Evolutionary conservation across 2,329 filamentous ascomycete genomes (phyloP).

Genomic region (Fusarium tuaranense): DNA sequence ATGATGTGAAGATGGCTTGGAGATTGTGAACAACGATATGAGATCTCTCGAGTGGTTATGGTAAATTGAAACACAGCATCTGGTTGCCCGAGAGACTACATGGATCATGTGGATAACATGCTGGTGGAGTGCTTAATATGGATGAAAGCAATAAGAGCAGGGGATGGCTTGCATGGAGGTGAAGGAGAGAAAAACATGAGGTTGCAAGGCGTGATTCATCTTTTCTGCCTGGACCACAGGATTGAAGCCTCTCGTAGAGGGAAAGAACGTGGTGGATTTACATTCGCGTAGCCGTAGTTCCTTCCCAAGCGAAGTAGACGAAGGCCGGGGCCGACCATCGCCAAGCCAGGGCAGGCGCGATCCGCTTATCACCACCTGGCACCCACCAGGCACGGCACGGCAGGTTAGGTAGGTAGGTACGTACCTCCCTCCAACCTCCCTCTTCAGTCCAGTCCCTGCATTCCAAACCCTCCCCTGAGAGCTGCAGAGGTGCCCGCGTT

Average conservation of each 20-base stretch:
- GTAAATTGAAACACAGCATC: slow-evolving; percentile 31
- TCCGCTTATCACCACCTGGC: neutral
- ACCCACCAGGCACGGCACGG: neutral
- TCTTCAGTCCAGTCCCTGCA: slow-evolving; percentile 38
- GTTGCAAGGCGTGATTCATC: neutral
- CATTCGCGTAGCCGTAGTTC: neutral
- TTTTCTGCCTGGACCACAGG: slow-evolving; percentile 8
- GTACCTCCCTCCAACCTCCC: slow-evolving; percentile 29
- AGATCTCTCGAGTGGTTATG: slow-evolving; percentile 21
- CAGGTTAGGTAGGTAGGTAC: neutral
- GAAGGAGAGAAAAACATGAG: slow-evolving; percentile 1
- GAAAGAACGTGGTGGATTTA: slow-evolving; percentile 15
- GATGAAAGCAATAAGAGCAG: slow-evolving; percentile 15
- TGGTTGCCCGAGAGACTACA: slow-evolving; percentile 42
- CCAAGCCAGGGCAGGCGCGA: slow-evolving; percentile 26
- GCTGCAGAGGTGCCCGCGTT: slow-evolving; percentile 5
- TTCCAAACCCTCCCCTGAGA: slow-evolving; percentile 16
- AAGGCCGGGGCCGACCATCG: slow-evolving; percentile 4
- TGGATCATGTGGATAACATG: slow-evolving; percentile 42
- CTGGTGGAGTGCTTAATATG: slow-evolving; percentile 27
- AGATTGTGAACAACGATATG: slow-evolving; percentile 20
- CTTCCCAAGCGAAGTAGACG: slow-evolving; percentile 15
- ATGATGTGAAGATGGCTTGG: slow-evolving; percentile 13
- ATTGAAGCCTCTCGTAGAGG: neutral
- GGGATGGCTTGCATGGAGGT: neutral